Conservation (phyloP, 2,329 filamentous ascomycete genomes). For the Torrubiella hemipterigena region DNA sequence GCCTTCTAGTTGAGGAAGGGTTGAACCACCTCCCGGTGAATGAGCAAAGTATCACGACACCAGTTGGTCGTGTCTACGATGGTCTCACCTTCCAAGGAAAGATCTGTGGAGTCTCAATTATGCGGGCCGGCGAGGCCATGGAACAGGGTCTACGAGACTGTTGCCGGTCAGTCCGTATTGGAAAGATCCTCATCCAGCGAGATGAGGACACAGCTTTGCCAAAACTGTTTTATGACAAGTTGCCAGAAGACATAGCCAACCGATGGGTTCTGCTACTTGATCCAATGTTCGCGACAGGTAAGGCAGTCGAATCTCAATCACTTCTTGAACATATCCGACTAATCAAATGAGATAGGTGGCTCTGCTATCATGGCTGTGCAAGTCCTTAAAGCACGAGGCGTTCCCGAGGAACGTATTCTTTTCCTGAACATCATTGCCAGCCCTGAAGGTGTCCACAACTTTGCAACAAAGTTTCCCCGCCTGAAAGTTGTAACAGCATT, state of each 20-base stretch:
- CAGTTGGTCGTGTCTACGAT: slow-evolving; percentile 75
- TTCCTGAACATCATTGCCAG: slow-evolving; percentile 98
- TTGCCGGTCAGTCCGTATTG: slow-evolving; percentile 93
- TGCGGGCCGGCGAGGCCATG: slow-evolving; percentile 97
- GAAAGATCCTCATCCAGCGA: slow-evolving; percentile 94
- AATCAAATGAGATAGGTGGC: slow-evolving; percentile 50
- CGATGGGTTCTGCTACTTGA: slow-evolving; percentile 91
- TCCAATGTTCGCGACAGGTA: slow-evolving; percentile 98
- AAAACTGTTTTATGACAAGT: slow-evolving; percentile 94
- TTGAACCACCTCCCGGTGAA: slow-evolving; percentile 92
- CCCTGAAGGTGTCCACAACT: slow-evolving; percentile 80
- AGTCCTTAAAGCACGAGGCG: slow-evolving; percentile 77
- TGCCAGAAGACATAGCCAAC: slow-evolving; percentile 84
- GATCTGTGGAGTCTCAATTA: slow-evolving; percentile 96
- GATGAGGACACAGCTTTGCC: slow-evolving; percentile 91
- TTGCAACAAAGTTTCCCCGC: slow-evolving; percentile 79
- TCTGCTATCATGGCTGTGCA: slow-evolving; percentile 96
- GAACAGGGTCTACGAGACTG: slow-evolving; percentile 93
- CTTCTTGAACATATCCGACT: too few species aligned
- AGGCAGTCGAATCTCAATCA: slow-evolving; percentile 11
- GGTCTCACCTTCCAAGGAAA: slow-evolving; percentile 95
- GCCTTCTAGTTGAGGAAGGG: slow-evolving; percentile 90
- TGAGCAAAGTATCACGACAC: slow-evolving; percentile 79
- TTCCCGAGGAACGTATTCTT: slow-evolving; percentile 87
- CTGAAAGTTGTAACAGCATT: slow-evolving; percentile 91